These are phyloP conservation scores for Mycosarcoma maydis DNA, from an alignment of 1,284 basidiomycete genomes.

Conservation along the genomic window DNA sequence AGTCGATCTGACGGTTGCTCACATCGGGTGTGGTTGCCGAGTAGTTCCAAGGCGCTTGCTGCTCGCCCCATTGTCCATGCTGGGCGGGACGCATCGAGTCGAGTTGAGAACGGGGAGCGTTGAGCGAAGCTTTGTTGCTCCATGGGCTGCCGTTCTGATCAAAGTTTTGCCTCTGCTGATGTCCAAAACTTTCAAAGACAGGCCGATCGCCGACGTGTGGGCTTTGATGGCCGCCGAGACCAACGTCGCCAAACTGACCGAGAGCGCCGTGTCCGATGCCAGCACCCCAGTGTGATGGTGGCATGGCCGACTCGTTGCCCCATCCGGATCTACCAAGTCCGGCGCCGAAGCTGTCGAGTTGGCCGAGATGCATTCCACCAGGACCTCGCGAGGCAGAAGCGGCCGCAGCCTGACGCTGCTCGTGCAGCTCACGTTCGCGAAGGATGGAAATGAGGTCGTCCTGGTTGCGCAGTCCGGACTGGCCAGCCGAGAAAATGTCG, in stretches of 20 bases:
- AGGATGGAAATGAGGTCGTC: constrained; percentile 50
- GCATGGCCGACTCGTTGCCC: constrained; percentile 27
- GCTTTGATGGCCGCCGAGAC: constrained; percentile 35
- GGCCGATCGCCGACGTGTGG: constrained; percentile 33
- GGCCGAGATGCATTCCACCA: constrained; percentile 31
- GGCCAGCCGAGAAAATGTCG: constrained; percentile 22
- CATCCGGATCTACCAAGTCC: constrained; percentile 35
- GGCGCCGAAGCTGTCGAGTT: constrained; percentile 32
- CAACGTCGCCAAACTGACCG: constrained; percentile 35
- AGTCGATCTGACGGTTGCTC: constrained; percentile 34
- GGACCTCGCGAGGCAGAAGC: constrained; percentile 38
- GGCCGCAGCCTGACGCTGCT: constrained; percentile 49
- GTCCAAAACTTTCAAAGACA: constrained; percentile 31
- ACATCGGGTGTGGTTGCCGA: constrained; percentile 36
- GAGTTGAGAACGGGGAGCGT: constrained; percentile 34
- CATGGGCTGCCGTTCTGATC: constrained; percentile 38
- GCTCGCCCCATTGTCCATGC: constrained; percentile 45
- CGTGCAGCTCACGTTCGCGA: constrained; percentile 53
- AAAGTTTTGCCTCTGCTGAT: constrained; percentile 21
- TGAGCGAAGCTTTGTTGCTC: constrained; percentile 33
- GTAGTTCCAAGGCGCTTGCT: constrained; percentile 31
- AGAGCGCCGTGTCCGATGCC: constrained; percentile 34
- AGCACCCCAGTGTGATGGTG: constrained; percentile 37
- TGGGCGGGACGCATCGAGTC: constrained; percentile 25
- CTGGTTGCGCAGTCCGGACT: constrained; percentile 39